These are phyloP conservation scores for Trichoderma arundinaceum DNA, from an alignment of 2,329 filamentous ascomycete genomes.

Conservation along the genomic window DNA sequence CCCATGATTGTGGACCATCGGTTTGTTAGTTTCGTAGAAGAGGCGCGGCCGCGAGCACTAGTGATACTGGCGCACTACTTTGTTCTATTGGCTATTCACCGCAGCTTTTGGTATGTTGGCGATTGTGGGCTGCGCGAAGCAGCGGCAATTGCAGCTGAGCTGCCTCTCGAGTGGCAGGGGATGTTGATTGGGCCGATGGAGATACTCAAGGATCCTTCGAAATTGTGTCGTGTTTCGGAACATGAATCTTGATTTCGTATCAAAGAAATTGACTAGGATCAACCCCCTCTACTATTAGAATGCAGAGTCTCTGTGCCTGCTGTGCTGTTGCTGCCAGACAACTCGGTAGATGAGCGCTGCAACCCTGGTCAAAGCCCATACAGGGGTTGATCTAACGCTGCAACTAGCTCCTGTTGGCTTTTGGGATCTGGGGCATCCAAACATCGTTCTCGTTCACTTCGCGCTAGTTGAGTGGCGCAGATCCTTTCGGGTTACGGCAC, in stretches of 20 bases:
- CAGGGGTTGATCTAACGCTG: no score
- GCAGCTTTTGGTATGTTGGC: conserved; percentile 35
- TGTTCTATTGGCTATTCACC: conserved; percentile 33
- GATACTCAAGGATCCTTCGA: background rate
- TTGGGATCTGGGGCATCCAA: no score
- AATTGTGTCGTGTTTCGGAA: background rate
- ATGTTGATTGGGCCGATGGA: conserved; percentile 12
- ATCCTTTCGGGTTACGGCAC: no score
- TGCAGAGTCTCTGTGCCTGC: no score
- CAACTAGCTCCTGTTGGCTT: no score
- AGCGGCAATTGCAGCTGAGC: background rate
- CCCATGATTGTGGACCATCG: conserved; percentile 35
- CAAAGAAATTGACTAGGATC: background rate
- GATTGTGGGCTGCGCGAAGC: conserved; percentile 15
- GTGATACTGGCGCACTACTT: conserved; percentile 38
- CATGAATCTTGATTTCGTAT: no score
- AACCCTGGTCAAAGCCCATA: no score
- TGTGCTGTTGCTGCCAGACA: background rate
- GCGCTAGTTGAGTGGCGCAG: no score
- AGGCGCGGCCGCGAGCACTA: conserved; percentile 36
- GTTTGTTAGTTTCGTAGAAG: conserved; percentile 35
- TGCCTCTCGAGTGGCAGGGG: background rate
- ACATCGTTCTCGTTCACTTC: no score
- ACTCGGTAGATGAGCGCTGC: no score
- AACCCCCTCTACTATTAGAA: no score